phyloP scores from a whole-genome alignment of 208 protist species.

The Leishmania tropica region DNA sequence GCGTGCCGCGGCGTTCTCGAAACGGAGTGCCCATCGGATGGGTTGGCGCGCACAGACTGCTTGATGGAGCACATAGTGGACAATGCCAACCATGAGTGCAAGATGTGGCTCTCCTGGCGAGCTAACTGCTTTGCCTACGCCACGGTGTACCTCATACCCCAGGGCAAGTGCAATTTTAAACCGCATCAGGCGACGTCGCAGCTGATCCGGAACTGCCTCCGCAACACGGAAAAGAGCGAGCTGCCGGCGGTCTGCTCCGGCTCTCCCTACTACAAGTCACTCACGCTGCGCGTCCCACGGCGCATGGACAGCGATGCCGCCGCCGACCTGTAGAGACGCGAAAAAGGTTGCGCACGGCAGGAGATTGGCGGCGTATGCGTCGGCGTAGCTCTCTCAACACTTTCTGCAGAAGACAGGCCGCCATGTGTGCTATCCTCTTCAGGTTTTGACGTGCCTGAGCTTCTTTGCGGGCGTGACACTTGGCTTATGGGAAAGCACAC shows the following conservation, averaged over 20 bases:
- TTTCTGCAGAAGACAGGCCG: neutral
- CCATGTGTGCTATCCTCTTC: neutral
- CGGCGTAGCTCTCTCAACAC: too few relatives aligned
- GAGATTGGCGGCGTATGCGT: neutral
- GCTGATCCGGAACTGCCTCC: slow-evolving; percentile 30
- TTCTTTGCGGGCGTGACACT: neutral
- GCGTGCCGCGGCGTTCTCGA: slow-evolving; percentile 40
- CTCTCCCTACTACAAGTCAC: slow-evolving; percentile 43
- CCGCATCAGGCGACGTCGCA: slow-evolving; percentile 9
- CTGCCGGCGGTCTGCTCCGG: slow-evolving; percentile 30
- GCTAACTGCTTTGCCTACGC: slow-evolving; percentile 29
- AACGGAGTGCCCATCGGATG: slow-evolving; percentile 17
- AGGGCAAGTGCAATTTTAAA: slow-evolving; percentile 21
- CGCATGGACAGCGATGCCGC: slow-evolving; percentile 21
- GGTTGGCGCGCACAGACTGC: slow-evolving; percentile 19
- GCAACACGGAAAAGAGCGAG: slow-evolving; percentile 12
- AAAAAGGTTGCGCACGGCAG: neutral
- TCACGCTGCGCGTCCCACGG: slow-evolving; percentile 29
- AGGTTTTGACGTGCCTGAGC: neutral
- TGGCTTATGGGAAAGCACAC: neutral
- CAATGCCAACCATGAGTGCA: slow-evolving; percentile 34
- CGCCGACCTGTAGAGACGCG: neutral
- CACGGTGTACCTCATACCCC: slow-evolving; percentile 5
- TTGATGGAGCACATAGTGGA: slow-evolving; percentile 12
- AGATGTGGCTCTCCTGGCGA: slow-evolving; percentile 40